Percentiles rank a stretch among this genome's conserved stretches.
Evolutionary conservation across 306 rosid species (phyloP).

Genomic region (Pachyrhizus erosus): DNA sequence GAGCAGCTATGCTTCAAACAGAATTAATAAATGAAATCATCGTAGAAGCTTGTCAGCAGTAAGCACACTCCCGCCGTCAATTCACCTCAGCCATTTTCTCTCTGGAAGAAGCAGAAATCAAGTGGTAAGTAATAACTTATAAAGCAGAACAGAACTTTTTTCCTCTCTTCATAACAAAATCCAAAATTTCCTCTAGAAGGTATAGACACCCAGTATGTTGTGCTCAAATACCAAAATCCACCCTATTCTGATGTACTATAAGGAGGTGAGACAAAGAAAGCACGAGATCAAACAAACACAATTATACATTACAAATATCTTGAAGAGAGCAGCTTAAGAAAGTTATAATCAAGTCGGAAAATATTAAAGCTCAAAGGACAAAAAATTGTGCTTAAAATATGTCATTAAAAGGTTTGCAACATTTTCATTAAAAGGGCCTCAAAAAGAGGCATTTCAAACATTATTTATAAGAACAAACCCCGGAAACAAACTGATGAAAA

Average conservation of each 20-base stretch:
- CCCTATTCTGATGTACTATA: neutral
- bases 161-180: neutral
- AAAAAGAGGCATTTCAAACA: neutral
- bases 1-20: conserved; percentile 50
- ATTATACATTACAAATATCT: neutral
- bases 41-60: conserved; percentile 41
- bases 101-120: conserved; percentile 64
- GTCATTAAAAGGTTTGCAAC: neutral
- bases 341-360: conserved; percentile 10
- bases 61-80: conserved; percentile 36
- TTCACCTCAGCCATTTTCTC: conserved; percentile 89
- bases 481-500: neutral
- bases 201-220: neutral
- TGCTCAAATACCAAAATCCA: neutral
- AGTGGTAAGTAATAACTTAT: conserved; percentile 39
- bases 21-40: conserved; percentile 48
- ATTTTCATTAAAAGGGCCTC: conserved; percentile 3
- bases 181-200: neutral
- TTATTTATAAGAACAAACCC: neutral
- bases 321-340: conserved; percentile 3
- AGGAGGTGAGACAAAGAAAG: neutral
- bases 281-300: conserved; percentile 18
- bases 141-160: conserved; percentile 12
- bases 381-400: neutral
- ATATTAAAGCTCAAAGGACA: conserved; percentile 20